These are phyloP conservation scores for Bipolaris bicolor DNA, from an alignment of 2,329 filamentous ascomycete genomes.

Conservation along the genomic window DNA sequence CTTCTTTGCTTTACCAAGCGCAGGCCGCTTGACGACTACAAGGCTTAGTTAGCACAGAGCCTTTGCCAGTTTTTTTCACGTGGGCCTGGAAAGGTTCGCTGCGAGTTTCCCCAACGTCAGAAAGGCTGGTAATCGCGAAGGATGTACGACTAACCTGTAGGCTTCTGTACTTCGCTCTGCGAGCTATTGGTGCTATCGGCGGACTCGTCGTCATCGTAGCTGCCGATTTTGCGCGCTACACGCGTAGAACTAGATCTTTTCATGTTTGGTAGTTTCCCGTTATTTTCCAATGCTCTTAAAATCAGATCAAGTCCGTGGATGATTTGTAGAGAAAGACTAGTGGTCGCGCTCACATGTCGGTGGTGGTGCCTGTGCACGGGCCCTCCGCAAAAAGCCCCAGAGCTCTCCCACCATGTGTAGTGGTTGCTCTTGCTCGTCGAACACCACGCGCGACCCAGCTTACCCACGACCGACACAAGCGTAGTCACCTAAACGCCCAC, in stretches of 20 bases:
- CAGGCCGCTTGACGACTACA: slow-evolving; percentile 62
- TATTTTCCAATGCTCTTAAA: background rate
- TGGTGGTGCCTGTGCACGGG: slow-evolving; percentile 18
- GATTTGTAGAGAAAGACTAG: background rate
- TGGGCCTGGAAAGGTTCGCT: slow-evolving; percentile 14
- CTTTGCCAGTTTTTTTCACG: slow-evolving; percentile 32
- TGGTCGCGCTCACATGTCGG: slow-evolving; percentile 20
- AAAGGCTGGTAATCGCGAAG: slow-evolving; percentile 33
- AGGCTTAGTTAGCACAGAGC: slow-evolving; percentile 52
- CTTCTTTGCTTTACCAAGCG: slow-evolving; percentile 64
- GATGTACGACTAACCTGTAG: slow-evolving; percentile 51
- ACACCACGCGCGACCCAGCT: slow-evolving; percentile 21
- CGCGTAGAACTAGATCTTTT: slow-evolving; percentile 63
- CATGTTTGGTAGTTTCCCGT: slow-evolving; percentile 49
- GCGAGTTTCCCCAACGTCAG: slow-evolving; percentile 23
- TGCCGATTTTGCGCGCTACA: slow-evolving; percentile 79
- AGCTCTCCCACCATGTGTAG: slow-evolving; percentile 25
- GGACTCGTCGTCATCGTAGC: slow-evolving; percentile 64
- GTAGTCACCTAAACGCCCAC: background rate
- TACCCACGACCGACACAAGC: slow-evolving; percentile 11
- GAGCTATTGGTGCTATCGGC: slow-evolving; percentile 39
- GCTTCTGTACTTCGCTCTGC: slow-evolving; percentile 37
- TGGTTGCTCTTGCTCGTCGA: slow-evolving; percentile 16
- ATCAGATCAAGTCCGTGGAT: background rate
- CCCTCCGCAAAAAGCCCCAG: slow-evolving; percentile 29